phyloP scores from a whole-genome alignment of 352 stramenopile genomes.

The Globisporangium parvum region DNA sequence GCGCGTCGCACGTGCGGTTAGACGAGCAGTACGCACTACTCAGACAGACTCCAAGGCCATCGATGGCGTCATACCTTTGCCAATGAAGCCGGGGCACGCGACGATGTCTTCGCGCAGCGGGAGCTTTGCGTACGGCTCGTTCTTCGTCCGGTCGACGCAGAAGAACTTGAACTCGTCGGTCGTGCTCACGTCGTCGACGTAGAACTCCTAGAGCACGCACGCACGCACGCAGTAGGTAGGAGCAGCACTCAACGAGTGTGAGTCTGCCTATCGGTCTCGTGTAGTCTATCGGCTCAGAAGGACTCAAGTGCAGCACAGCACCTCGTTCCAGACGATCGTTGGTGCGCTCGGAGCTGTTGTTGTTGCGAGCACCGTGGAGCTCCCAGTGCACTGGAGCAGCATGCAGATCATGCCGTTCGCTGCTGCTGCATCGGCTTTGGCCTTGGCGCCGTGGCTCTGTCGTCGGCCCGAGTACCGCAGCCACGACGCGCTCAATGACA shows the following conservation, averaged over 20 bases:
- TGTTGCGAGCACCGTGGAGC: constrained; percentile 27
- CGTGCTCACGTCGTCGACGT: constrained; percentile 54
- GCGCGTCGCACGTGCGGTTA: too few species aligned
- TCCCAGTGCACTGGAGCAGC: constrained; percentile 28
- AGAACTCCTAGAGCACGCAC: constrained; percentile 46
- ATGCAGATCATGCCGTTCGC: constrained; percentile 36
- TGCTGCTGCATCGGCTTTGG: constrained; percentile 19
- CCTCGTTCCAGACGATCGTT: constrained; percentile 50
- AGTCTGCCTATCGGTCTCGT: too few species aligned
- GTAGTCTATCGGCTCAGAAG: too few species aligned
- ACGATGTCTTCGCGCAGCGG: constrained; percentile 39
- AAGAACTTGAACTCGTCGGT: constrained; percentile 63
- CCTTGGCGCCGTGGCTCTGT: constrained; percentile 13
- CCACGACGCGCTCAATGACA: constrained; percentile 30
- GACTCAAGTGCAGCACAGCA: constrained; percentile 6
- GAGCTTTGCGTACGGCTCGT: constrained; percentile 32
- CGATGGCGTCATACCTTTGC: too few species aligned
- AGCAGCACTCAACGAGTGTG: background rate
- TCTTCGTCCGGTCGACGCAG: constrained; percentile 59
- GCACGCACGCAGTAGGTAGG: too few species aligned
- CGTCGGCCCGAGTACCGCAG: constrained; percentile 32
- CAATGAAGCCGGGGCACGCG: constrained; percentile 55
- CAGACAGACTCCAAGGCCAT: too few species aligned
- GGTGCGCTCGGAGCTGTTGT: constrained; percentile 32
- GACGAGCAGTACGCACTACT: too few species aligned